These are phyloP conservation scores for Trypanosoma scelopori DNA, from an alignment of 208 protist species.

Conservation along the genomic window DNA sequence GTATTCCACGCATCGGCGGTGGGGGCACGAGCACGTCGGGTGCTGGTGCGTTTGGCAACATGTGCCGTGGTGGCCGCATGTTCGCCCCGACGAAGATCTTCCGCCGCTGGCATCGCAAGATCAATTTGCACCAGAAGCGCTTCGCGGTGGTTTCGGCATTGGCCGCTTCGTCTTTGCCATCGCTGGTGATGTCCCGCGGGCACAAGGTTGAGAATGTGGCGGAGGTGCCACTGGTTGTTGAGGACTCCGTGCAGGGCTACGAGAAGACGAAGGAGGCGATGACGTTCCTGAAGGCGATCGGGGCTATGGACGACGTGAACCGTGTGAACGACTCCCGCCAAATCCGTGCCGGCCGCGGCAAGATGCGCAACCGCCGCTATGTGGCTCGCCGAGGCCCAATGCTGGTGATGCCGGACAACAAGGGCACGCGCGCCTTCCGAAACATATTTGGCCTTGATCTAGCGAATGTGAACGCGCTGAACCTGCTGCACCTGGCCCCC, in stretches of 20 bases:
- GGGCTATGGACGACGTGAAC: conserved; percentile 95
- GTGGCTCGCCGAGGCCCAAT: conserved; percentile 95
- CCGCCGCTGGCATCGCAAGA: conserved; percentile 97
- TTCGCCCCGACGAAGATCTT: conserved; percentile 98
- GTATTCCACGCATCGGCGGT: conserved; percentile 99
- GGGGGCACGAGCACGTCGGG: conserved; percentile 97
- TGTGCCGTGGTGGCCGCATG: conserved; percentile 99
- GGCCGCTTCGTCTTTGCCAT: conserved; percentile 95
- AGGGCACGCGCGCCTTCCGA: conserved; percentile 92
- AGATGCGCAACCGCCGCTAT: conserved; percentile 97
- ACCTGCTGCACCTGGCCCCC: conserved; percentile 98
- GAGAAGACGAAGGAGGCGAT: conserved; percentile 97
- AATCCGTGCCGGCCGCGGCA: conserved; percentile 95
- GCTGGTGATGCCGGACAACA: conserved; percentile 93
- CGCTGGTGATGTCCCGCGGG: conserved; percentile 98
- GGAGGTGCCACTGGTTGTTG: conserved; percentile 97
- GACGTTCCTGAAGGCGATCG: conserved; percentile 91
- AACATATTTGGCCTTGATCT: conserved; percentile 98
- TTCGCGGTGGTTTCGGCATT: conserved; percentile 98
- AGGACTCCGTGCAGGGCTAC: conserved; percentile 85
- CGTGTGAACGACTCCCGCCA: conserved; percentile 86
- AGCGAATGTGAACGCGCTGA: conserved; percentile 92
- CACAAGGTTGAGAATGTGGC: conserved; percentile 95
- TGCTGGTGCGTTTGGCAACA: conserved; percentile 99
- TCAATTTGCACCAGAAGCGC: conserved; percentile 97